phyloP scores from a whole-genome alignment of 2,329 filamentous ascomycete genomes.

The Fusarium verrucosum region DNA sequence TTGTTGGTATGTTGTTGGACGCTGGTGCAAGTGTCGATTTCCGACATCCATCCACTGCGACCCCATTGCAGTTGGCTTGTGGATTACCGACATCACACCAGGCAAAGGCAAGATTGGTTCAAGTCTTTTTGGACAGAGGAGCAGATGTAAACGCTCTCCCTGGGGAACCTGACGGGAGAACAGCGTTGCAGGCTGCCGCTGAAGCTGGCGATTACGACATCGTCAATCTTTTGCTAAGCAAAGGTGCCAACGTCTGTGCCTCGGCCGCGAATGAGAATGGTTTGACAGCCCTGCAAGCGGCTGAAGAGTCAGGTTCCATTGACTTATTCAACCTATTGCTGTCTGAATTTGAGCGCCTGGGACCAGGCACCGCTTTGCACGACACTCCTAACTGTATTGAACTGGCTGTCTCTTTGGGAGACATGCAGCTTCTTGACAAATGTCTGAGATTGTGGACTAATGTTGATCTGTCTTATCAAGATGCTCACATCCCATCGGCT shows the following conservation, averaged over 20 bases:
- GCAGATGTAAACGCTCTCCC: neutral
- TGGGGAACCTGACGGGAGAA: neutral
- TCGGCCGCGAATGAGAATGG: accelerated
- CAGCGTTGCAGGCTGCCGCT: neutral
- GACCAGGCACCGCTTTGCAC: accelerated
- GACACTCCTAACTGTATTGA: neutral
- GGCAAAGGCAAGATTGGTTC: neutral
- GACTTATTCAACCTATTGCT: neutral
- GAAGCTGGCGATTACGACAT: neutral
- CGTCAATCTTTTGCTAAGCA: accelerated
- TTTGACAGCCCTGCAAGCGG: neutral
- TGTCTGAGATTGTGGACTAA: accelerated
- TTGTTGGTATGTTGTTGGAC: neutral
- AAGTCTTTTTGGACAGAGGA: neutral
- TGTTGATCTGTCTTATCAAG: accelerated
- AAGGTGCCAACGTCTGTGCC: neutral
- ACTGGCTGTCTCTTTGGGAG: accelerated
- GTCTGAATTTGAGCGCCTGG: accelerated
- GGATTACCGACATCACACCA: accelerated
- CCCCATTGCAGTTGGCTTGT: neutral
- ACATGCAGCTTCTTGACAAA: accelerated
- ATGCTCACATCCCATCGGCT: accelerated
- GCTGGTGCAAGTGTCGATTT: neutral
- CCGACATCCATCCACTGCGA: neutral
- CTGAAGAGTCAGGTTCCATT: neutral